Conservation (phyloP, 164 flowering plant genomes). For the Aristolochia contorta region DNA sequence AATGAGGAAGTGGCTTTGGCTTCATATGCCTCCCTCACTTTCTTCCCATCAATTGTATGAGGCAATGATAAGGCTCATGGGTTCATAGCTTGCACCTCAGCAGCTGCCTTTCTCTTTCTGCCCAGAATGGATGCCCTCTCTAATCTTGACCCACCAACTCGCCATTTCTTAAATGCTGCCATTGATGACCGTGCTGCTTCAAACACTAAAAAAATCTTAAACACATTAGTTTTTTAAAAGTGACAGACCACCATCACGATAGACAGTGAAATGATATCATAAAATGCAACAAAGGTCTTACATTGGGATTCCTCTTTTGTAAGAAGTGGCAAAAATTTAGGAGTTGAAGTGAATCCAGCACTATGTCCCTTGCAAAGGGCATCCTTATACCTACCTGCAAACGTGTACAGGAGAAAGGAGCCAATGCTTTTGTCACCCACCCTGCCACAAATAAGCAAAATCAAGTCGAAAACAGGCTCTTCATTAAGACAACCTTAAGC, state of each 20-base stretch:
- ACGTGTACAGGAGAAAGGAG: conserved; percentile 61
- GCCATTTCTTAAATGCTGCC: conserved; percentile 80
- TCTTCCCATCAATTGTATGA: no score
- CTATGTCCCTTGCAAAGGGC: conserved; percentile 69
- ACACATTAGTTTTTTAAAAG: background rate
- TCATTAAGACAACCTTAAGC: background rate
- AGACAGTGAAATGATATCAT: background rate
- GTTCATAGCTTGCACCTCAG: conserved; percentile 15
- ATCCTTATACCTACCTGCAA: conserved; percentile 68
- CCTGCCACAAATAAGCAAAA: conserved; percentile 27
- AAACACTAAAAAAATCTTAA: conserved; percentile 37
- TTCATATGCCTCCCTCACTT: no score
- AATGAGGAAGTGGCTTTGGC: no score
- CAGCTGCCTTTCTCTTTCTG: conserved; percentile 59
- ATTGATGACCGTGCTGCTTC: conserved; percentile 80
- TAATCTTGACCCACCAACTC: conserved; percentile 76
- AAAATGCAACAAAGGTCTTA: conserved; percentile 23
- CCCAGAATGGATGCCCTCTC: conserved; percentile 77
- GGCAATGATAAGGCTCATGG: no score
- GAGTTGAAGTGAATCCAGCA: conserved; percentile 37
- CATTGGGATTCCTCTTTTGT: conserved; percentile 68
- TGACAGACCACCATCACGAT: background rate
- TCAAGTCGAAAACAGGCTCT: no score
- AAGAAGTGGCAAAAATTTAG: conserved; percentile 47
- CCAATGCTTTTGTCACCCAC: conserved; percentile 72